phyloP scores from a whole-genome alignment of 2,329 filamentous ascomycete species.

The Pyricularia sp. region DNA sequence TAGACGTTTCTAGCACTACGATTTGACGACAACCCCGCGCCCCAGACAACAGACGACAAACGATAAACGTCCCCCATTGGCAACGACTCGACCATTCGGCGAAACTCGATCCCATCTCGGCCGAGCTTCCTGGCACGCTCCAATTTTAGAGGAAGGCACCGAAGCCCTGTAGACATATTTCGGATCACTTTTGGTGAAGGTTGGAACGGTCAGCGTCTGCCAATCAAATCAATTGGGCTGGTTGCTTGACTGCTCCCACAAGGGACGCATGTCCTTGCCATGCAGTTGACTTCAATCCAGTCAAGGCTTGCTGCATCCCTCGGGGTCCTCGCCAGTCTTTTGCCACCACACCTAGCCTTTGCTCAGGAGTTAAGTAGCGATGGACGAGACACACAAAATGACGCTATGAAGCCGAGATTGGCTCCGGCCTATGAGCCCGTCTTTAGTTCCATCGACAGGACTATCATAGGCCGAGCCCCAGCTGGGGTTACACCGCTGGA shows the following conservation, averaged over 20 bases:
- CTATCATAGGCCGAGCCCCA: conserved; percentile 53
- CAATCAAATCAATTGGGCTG: not conserved
- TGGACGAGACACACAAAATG: not conserved
- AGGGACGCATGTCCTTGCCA: conserved; percentile 31
- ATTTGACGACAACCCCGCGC: not conserved
- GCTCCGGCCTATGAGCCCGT: conserved; percentile 43
- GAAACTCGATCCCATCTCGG: not conserved
- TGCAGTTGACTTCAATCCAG: conserved; percentile 26
- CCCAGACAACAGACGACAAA: not conserved
- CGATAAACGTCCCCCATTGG: not conserved
- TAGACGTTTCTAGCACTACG: not conserved
- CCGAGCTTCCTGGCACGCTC: not conserved
- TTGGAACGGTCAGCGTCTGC: not conserved
- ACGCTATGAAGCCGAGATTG: not conserved
- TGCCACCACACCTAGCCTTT: conserved; percentile 50
- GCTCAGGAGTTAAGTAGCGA: conserved; percentile 39
- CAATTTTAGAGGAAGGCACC: not conserved
- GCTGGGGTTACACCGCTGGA: conserved; percentile 36
- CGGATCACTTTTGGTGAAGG: not conserved
- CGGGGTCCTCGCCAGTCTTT: conserved; percentile 43
- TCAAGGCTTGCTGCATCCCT: conserved; percentile 60
- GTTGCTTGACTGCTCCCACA: conserved; percentile 18
- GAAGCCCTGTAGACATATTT: not conserved
- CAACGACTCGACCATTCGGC: not conserved
- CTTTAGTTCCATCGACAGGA: conserved; percentile 51